Evolutionary conservation across 78 protist species (phyloP), one percentile per base, ranked within the genome.

Genomic region (Guillardia theta): DNA sequence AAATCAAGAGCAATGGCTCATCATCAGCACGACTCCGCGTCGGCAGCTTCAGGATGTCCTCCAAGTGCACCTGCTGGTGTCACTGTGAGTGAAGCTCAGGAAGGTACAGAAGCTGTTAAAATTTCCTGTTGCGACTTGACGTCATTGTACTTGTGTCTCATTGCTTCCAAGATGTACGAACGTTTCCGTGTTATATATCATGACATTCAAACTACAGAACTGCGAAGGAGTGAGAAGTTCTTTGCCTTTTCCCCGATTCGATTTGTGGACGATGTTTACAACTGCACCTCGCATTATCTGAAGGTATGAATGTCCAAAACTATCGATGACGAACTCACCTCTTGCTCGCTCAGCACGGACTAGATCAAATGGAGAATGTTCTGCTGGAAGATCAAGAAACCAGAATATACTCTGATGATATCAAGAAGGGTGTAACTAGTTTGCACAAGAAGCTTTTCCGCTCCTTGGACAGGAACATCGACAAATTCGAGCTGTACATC

Each of bases 311-410:
- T 76, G 70, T 27, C 27, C 70, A 9, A 24, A 58, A 3, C 6
- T 58, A 3, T 30, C 27, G 21, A 6, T 8, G 27, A 6, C 6
- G 70, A 58, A 58, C 27, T 58, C 39, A 0, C 39, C 27, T 58
- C 1, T 1, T 58, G 70, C 70, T 6, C n/a, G n/a, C n/a, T 24
- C 70, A 58, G 70, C 70, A 30, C 39, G 70, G 70, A 3, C 27
- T 58, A 27, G 87, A 76, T 76, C 47, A 76, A n/a, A 76, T 76
- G 47, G 87, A 76, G 87, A 27, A 76, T 24, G 87, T 76, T 24
- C 22, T 76, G 43, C 47, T 37, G 0, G 47, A 76, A 76, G 87
- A 76, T 44, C 36, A 37, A 22, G 47, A 76, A 1, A 76, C 43
- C 12, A 37, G 43, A 44, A 12, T 37, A 27, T 37, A 37, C 87